phyloP scores from a whole-genome alignment of 2,329 filamentous ascomycete species.

The Fusarium begoniae region DNA sequence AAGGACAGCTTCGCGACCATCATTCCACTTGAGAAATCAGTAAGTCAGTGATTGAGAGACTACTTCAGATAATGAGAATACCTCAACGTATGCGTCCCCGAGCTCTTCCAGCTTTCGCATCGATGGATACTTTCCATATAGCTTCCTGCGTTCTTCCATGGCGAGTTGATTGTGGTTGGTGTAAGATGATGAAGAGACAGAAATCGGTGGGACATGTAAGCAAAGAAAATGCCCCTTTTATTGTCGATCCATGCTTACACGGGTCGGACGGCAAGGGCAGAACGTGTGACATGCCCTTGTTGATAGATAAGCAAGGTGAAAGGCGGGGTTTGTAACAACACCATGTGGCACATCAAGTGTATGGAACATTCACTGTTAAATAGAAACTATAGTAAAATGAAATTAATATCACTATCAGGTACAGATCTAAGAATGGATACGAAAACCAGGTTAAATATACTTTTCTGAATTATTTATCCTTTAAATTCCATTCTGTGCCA shows the following conservation, averaged over 20 bases:
- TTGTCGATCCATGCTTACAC: not conserved
- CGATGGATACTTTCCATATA: not conserved
- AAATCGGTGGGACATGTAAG: not conserved
- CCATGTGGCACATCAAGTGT: not conserved
- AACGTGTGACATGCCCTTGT: not conserved
- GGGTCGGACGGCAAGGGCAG: not conserved
- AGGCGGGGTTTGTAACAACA: not conserved
- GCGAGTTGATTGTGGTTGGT: not conserved
- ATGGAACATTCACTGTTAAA: not conserved
- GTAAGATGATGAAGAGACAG: not conserved
- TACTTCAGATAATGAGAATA: not conserved
- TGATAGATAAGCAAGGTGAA: not conserved
- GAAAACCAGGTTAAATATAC: rapidly evolving
- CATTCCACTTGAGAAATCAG: not conserved
- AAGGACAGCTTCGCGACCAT: not conserved
- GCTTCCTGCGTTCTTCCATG: not conserved
- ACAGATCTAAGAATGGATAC: too few species aligned
- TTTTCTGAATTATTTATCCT: not conserved
- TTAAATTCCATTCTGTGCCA: rapidly evolving
- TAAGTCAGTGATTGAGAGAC: too few species aligned
- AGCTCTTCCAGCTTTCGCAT: not conserved
- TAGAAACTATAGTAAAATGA: not conserved
- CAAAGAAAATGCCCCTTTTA: not conserved
- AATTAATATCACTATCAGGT: rapidly evolving
- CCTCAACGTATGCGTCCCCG: not conserved